Evolutionary conservation across 2,329 filamentous ascomycete genomes (phyloP).

Genomic region (Trichoderma harzianum): DNA sequence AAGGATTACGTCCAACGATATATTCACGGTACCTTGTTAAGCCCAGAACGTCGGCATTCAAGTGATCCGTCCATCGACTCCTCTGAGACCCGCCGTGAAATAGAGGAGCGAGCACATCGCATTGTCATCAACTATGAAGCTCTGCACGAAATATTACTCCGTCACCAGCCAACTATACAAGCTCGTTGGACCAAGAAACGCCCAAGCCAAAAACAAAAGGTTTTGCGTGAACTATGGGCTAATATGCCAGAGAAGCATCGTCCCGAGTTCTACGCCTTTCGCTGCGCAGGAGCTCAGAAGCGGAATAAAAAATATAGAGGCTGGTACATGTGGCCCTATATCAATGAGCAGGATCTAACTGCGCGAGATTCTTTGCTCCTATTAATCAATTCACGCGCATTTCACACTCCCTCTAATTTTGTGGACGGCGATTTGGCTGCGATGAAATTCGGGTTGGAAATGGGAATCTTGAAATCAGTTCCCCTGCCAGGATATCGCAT

Average conservation of each 20-base stretch:
- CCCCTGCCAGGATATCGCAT: slow-evolving; percentile 34
- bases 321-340: slow-evolving; percentile 48
- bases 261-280: slow-evolving; percentile 46
- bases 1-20: neutral
- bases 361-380: slow-evolving; percentile 44
- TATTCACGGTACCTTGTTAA: neutral
- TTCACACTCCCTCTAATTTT: slow-evolving; percentile 46
- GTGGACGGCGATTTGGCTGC: slow-evolving; percentile 41
- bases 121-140: slow-evolving; percentile 36
- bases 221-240: slow-evolving; percentile 49
- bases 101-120: neutral
- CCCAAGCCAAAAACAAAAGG: slow-evolving; percentile 39
- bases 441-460: slow-evolving; percentile 30
- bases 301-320: slow-evolving; percentile 27
- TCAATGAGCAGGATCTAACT: slow-evolving; percentile 56
- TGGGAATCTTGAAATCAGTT: slow-evolving; percentile 23
- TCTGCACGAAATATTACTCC: slow-evolving; percentile 42
- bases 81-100: neutral
- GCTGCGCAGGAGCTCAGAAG: slow-evolving; percentile 19
- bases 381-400: slow-evolving; percentile 51
- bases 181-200: slow-evolving; percentile 55
- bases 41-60: neutral
- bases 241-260: slow-evolving; percentile 48
- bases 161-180: slow-evolving; percentile 49
- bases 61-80: neutral